Evolutionary conservation across 2,329 filamentous ascomycete species (phyloP), one percentile per base, ranked within the genome.

Genomic region (Diaporthe australafricana): DNA sequence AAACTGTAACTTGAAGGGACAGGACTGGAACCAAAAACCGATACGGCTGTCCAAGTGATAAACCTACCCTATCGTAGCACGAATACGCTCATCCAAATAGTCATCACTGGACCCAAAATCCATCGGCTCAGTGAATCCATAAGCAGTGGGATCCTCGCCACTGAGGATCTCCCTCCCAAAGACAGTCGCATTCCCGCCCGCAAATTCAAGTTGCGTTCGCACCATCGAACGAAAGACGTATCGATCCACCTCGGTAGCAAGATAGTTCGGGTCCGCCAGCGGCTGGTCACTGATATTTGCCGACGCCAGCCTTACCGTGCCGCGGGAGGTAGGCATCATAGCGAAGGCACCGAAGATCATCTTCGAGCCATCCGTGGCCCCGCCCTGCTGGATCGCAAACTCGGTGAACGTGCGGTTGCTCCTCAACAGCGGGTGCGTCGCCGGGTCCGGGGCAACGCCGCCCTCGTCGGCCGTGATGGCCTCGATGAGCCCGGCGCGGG

Each of bases 211-310:
- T 16, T 66, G 62, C 6, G 62, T 66, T 22, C 62, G 62, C 9
- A 66, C 48, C 40, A 48, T 50, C 2, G 47, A 32, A 6, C 62
- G 40, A 3, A 66, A 50, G 6, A 52, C 62, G 16, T 66, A 66
- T 35, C 62, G 62, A 40, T 66, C 62, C 27, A 66, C 62, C 11
- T 66, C 30, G 12, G 62, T 66, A 27, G 42, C 62, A 3, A 66
- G 45, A 14, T 66, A 66, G 25, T 52, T 66, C 5, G 62, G 62
- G 27, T 66, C 45, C 27, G 35, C 48, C 27, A 52, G 42, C 22
- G 62, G 62, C 14, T n/a, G 6, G 35, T 66, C 62, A n/a, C 35
- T 38, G 12, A 50, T 11, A 2, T 66, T 27, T 20, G 25, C 42
- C 20, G 62, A 66, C 3, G 62, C 45, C 45, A 66, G 45, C 30